Evolutionary conservation across 2,329 filamentous ascomycete species (phyloP).

Genomic region (Aspergillus amoenus): DNA sequence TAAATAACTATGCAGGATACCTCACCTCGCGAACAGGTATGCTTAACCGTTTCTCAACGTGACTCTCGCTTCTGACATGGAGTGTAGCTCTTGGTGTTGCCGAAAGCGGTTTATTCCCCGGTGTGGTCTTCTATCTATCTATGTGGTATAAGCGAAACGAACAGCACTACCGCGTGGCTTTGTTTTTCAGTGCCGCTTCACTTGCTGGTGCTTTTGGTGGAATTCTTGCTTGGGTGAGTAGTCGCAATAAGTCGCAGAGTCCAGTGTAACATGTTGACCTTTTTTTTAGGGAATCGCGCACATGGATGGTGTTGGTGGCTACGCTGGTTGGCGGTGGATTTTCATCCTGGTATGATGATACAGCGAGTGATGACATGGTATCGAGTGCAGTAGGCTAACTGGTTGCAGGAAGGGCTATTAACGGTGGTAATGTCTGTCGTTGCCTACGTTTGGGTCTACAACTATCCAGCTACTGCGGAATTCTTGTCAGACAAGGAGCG

Average conservation of each 20-base stretch:
- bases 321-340: constrained; percentile 62
- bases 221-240: constrained; percentile 52
- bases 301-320: constrained; percentile 47
- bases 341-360: constrained; percentile 54
- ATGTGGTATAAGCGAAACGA: constrained; percentile 65
- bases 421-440: constrained; percentile 56
- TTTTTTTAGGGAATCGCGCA: constrained; percentile 46
- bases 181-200: constrained; percentile 60
- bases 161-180: constrained; percentile 57
- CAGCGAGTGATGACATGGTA: background rate
- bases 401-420: constrained; percentile 62
- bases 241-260: background rate
- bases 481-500: constrained; percentile 52
- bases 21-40: constrained; percentile 46
- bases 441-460: constrained; percentile 43
- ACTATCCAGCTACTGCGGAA: constrained; percentile 43
- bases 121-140: constrained; percentile 58
- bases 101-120: constrained; percentile 56
- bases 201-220: constrained; percentile 63
- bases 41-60: background rate
- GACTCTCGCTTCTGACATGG: background rate
- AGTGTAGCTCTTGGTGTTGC: constrained; percentile 48
- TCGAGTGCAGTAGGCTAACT: background rate
- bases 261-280: constrained; percentile 16
- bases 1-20: constrained; percentile 50